A percentile compares a stretch with the other conserved stretches of the same genome.
These are phyloP conservation scores for Cornus controversa DNA, from an alignment of 148 eudicot genomes.

Conservation along the genomic window DNA sequence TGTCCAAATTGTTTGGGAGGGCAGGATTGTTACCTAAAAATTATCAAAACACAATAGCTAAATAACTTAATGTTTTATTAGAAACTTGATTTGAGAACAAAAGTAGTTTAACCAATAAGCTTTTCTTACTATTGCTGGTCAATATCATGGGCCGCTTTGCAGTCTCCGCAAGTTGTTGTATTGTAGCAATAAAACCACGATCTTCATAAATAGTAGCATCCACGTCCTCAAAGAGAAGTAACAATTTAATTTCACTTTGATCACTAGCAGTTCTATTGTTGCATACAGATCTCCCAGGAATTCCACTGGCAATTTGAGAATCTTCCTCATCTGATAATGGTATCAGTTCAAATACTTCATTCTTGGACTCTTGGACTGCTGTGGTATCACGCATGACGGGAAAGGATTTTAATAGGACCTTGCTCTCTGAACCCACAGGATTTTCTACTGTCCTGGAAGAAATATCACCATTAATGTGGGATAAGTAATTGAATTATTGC, in stretches of 20 bases:
- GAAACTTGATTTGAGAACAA: conserved; percentile 13
- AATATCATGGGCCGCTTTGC: conserved; percentile 85
- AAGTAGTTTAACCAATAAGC: conserved; percentile 3
- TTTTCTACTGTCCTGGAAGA: conserved; percentile 54
- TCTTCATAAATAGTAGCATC: conserved; percentile 83
- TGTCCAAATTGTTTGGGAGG: conserved; percentile 74
- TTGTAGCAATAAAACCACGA: conserved; percentile 78
- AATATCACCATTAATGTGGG: conserved; percentile 1
- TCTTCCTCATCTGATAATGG: conserved; percentile 53
- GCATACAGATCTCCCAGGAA: conserved; percentile 19
- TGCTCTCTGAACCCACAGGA: conserved; percentile 43
- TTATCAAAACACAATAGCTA: conserved; percentile 8
- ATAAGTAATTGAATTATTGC: neutral
- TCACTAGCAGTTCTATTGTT: conserved; percentile 32
- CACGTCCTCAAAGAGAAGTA: conserved; percentile 92
- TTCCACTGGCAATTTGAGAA: conserved; percentile 23
- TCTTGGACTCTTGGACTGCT: conserved; percentile 29
- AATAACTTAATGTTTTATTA: conserved; percentile 6
- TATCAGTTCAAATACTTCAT: conserved; percentile 47
- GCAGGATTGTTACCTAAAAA: conserved; percentile 54
- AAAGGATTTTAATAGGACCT: conserved; percentile 31
- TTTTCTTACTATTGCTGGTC: conserved; percentile 65
- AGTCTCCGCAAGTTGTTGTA: conserved; percentile 84
- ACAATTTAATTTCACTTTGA: conserved; percentile 59
- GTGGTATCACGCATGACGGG: conserved; percentile 18